Base-by-base conservation (phyloP, 768 basidiomycete genomes). In the Paxillus ammoniavirescens region DNA sequence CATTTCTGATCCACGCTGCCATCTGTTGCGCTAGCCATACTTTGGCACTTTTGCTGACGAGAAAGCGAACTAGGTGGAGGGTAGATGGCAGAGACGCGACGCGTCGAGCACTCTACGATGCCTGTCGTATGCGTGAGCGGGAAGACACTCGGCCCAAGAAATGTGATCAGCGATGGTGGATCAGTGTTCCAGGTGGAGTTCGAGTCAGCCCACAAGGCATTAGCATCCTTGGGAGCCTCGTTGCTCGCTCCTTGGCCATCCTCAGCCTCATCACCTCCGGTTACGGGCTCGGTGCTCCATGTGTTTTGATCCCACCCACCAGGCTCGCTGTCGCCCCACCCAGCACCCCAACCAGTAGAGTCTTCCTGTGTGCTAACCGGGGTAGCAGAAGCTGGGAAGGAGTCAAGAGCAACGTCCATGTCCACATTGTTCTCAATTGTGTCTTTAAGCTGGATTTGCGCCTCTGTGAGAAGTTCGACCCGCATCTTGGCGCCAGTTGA, bases 41-140 rank as follows among this genome's bases (percentile, higher is more conserved):
- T 14, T 15, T 40, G 23, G 15, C 33, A 10, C 18, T 42, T 46
- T 15, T 15, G 18, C 23, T 36, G 36, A 9, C 42, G 9, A 38
- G 56, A 52, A 33, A 48, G 17, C 31, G 37, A 71, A 5, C 56
- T 13, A 13, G 72, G 66, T 3, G 80, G 80, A 8, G 71, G 66
- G 1, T 71, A 59, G 56, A 85, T 65, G 9, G 76, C 68, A 50
- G 76, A 74, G 64, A 91, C 72, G 31, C 78, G 76, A 10, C 89
- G 77, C 50, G 84, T 79, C 1, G 84, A 84, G 33, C 73, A 77
- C 68, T 91, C 89, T 49, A 87, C 81, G 45, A 88, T 68, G 8
- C 85, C 86, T 2, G 83, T 74, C 5, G 74, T 77, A 60, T 89
- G 87, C 0, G 87, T 87, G 49, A 79, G 60, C 0, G 86, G 82